These are phyloP conservation scores for Tetraselmis chui DNA, from an alignment of 139 green algal genomes.

Conservation along the genomic window DNA sequence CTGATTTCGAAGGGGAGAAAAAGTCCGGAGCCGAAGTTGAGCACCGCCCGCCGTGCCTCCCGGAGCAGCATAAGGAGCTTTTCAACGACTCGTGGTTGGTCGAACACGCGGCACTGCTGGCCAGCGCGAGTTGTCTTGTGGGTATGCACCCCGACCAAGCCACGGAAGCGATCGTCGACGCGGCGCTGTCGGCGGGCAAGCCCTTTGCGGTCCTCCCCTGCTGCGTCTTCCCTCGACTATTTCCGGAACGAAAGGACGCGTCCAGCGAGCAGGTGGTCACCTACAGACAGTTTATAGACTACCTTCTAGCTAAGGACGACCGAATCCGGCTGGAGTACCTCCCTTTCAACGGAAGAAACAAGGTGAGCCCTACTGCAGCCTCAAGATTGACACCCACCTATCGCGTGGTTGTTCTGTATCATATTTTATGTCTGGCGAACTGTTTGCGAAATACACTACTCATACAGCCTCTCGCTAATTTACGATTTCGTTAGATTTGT, in stretches of 20 bases:
- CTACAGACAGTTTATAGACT: conserved; percentile 31
- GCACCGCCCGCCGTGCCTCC: not conserved
- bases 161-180: conserved; percentile 43
- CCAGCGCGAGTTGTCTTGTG: conserved; percentile 18
- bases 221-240: conserved; percentile 51
- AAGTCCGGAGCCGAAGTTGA: no score
- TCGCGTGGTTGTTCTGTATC: no score
- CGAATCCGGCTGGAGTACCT: not conserved
- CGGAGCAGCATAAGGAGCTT: conserved; percentile 17
- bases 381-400: no score
- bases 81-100: conserved; percentile 2
- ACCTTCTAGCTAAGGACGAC: conserved; percentile 20
- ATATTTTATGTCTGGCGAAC: no score
- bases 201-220: conserved; percentile 53
- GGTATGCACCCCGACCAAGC: conserved; percentile 54
- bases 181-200: conserved; percentile 22
- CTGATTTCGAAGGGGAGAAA: conserved; percentile 4
- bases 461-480: no score
- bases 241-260: conserved; percentile 19
- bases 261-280: conserved; percentile 16
- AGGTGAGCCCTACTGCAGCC: no score
- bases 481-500: no score
- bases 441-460: no score
- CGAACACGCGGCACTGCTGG: not conserved
- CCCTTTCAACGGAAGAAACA: not conserved